Conservation (phyloP, 768 basidiomycete genomes). For the Kwoniella newhampshirensis region DNA sequence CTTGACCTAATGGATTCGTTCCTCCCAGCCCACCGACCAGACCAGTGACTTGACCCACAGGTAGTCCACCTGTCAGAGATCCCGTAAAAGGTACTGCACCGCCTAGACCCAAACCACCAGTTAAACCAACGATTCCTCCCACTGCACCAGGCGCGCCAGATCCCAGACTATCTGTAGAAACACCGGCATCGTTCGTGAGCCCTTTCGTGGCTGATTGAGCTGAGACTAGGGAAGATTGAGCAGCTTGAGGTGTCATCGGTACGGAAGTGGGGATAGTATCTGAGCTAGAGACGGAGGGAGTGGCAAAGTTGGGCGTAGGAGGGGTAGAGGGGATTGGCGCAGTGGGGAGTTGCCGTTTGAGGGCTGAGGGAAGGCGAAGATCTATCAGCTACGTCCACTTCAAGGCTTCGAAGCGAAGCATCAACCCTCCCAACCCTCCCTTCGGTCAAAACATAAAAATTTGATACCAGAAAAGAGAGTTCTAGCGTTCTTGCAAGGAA, state of each 20-base stretch:
- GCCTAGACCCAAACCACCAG: background rate
- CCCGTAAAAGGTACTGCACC: too few species aligned
- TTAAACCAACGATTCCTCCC: background rate
- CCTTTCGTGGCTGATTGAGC: background rate
- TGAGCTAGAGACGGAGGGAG: too few species aligned
- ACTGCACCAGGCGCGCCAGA: too few species aligned
- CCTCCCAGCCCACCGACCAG: too few species aligned
- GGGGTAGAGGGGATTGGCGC: constrained; percentile 9
- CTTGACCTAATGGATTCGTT: background rate
- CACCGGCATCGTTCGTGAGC: background rate
- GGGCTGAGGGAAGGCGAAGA: constrained; percentile 1
- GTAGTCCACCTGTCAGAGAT: too few species aligned
- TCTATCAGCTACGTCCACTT: too few species aligned
- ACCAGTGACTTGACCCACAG: background rate
- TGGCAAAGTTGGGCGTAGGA: background rate
- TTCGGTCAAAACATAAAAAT: too few species aligned
- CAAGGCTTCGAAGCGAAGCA: too few species aligned
- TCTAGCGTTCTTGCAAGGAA: too few species aligned
- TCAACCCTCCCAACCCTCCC: constrained; percentile 3
- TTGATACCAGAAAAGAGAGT: too few species aligned
- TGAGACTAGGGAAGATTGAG: constrained; percentile 2
- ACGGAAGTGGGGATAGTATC: constrained; percentile 7
- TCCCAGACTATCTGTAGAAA: too few species aligned
- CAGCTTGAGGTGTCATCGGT: constrained; percentile 13
- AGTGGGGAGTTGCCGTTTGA: constrained; percentile 11